Base-by-base conservation (phyloP, 768 basidiomycete genomes). In the Gloeostereum incarnatum region DNA sequence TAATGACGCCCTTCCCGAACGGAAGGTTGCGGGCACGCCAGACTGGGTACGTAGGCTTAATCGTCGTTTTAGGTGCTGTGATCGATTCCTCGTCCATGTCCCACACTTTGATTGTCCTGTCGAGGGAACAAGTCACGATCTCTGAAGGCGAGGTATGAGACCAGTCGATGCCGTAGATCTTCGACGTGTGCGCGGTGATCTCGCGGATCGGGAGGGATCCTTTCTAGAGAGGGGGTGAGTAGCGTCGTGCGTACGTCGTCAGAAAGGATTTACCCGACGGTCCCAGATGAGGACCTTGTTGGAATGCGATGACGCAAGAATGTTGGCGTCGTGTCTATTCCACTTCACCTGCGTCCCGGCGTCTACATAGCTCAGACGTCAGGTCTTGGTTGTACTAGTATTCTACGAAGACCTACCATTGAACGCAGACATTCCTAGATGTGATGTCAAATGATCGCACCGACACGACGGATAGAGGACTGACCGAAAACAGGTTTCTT, bases 151-250 rank as follows among this genome's bases (percentile, higher is more conserved):
- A 60, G 13, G 70, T 63, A 36, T 89, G 80, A 5, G 89, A 81
- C 93, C 94, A 99, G 58, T 98, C 94, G 38, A 99, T 91, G 2
- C 96, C 96, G 45, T 99, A 97, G 31, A 97, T 96, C 59, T 92
- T 91, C 23, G 88, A 77, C n/a, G 63, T 66, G 51, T 98, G 93
- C 0, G 89, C 93, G 20, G 68, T 65, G 41, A 97, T 81, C 4
- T 69, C 69, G 8, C 75, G 68, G 4, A 87, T 61, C 2, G 89
- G 88, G 6, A 92, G 68, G 4, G 86, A 91, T 6, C 89, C 90
- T 80, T 92, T 94, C 83, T 92, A 46, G 16, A 26, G 22, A 6
- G 30, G 37, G n/a, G 20, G 31, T 21, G n/a, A 35, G 38, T 16
- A 25, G 4, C 10, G 36, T n/a, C n/a, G n/a, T n/a, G n/a, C 10